A percentile compares a stretch with the other conserved stretches of the same genome.
Evolutionary conservation across 371 early-diverging fungal species (phyloP).

Genomic region (Dichotomocladium elegans): DNA sequence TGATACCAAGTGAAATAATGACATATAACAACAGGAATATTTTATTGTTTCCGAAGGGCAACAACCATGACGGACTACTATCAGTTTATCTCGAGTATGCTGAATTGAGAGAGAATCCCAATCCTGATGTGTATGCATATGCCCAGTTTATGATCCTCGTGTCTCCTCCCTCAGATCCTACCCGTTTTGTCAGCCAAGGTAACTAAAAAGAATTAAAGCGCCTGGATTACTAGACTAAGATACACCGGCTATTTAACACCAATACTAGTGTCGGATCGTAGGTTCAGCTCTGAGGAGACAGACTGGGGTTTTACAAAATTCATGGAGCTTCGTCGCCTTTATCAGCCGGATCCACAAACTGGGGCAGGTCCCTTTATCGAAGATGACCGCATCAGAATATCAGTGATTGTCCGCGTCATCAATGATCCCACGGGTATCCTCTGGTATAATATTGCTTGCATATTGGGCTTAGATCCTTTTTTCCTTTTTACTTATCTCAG

Average conservation of each 20-base stretch:
- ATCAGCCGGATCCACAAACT: conserved; percentile 6
- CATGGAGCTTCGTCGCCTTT: conserved; percentile 35
- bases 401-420: conserved; percentile 53
- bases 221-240: not conserved
- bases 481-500: not conserved
- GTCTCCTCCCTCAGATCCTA: conserved; percentile 65
- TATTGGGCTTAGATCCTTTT: no score
- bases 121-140: conserved; percentile 48
- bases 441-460: conserved; percentile 93
- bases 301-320: conserved; percentile 92
- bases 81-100: conserved; percentile 86
- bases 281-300: conserved; percentile 71
- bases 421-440: conserved; percentile 89
- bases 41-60: conserved; percentile 89
- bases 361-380: conserved; percentile 11
- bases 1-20: not conserved
- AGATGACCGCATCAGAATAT: conserved; percentile 9
- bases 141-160: conserved; percentile 75
- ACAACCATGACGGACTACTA: conserved; percentile 62
- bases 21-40: conserved; percentile 69
- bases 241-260: not conserved
- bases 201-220: conserved; percentile 11
- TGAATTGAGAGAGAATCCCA: conserved; percentile 46
- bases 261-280: conserved; percentile 63
- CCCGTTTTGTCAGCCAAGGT: conserved; percentile 49